These are phyloP conservation scores for Heliamphora ciliata DNA, from an alignment of 179 eudicot genomes.

Conservation along the genomic window DNA sequence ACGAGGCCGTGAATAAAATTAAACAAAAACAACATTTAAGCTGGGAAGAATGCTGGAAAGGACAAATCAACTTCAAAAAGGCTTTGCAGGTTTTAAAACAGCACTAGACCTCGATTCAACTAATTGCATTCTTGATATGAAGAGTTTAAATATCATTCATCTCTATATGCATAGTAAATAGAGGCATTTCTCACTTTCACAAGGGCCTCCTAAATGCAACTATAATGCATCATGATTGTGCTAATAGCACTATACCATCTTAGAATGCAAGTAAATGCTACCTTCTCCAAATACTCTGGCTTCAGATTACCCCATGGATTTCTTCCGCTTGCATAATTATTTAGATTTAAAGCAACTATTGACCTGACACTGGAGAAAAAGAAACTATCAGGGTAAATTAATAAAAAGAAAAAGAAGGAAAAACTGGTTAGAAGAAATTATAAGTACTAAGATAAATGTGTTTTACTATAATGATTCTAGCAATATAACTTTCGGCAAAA, in stretches of 20 bases:
- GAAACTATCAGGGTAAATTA: slow-evolving; percentile 3
- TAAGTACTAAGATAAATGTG: neutral
- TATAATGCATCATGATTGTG: neutral
- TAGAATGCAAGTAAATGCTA: slow-evolving; percentile 15
- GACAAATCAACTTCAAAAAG: slow-evolving; percentile 8
- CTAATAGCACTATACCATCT: neutral
- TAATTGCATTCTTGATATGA: neutral
- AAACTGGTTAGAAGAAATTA: neutral
- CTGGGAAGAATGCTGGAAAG: neutral
- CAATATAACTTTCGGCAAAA: neutral
- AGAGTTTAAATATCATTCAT: neutral
- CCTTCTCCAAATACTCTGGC: slow-evolving; percentile 84
- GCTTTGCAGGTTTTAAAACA: neutral
- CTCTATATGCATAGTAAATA: neutral
- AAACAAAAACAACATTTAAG: neutral
- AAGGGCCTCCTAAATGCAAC: neutral
- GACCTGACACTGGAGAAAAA: slow-evolving; percentile 68
- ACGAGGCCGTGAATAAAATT: neutral
- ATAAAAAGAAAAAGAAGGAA: neutral
- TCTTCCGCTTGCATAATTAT: slow-evolving; percentile 94
- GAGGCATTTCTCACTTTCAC: neutral
- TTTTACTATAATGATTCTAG: neutral
- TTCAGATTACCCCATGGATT: slow-evolving; percentile 96
- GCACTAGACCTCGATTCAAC: neutral
- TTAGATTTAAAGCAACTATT: slow-evolving; percentile 78